phyloP scores from a whole-genome alignment of 2,329 filamentous ascomycete species.

The Talaromyces sp. region DNA sequence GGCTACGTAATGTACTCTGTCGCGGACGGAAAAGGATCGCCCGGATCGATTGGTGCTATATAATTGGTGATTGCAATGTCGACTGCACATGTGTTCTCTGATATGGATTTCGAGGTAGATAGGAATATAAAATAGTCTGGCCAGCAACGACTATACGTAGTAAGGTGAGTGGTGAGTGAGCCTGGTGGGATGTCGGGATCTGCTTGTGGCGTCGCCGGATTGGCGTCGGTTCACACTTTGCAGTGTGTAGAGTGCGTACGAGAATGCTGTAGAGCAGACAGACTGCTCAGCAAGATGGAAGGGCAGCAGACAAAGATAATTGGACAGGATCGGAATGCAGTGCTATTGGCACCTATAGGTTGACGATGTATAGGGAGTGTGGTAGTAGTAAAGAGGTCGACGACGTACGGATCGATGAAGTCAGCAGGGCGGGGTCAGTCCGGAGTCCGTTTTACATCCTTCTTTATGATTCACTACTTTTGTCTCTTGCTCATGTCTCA shows the following conservation, averaged over 20 bases:
- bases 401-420: constrained; percentile 17
- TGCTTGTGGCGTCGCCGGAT: neutral
- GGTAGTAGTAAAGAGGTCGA: neutral
- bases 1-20: neutral
- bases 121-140: neutral
- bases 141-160: neutral
- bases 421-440: constrained; percentile 15
- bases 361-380: too few species aligned
- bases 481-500: neutral
- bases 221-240: neutral
- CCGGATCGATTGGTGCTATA: neutral
- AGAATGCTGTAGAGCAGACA: neutral
- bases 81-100: neutral
- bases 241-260: too few species aligned
- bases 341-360: too few species aligned
- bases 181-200: neutral
- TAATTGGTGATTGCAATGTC: neutral
- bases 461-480: neutral
- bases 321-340: neutral
- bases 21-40: neutral
- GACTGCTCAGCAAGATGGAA: neutral
- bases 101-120: neutral
- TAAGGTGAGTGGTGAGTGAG: neutral
- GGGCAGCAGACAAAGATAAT: neutral
- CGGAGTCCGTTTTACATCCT: neutral